Evolutionary conservation across 176 grass and related monocot genomes (phyloP).

Genomic region (Sorghum bicolor): Sorghum_bicolor_NCBIv3 NC_012871.2:18576001-18576500

Average conservation of each 20-base stretch:
- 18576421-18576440: slow-evolving; percentile 10
- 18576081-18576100: not conserved
- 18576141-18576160: not conserved
- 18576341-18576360: slow-evolving; percentile 78
- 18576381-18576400: slow-evolving; percentile 47
- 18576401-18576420: not conserved
- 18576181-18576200: not conserved
- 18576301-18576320: slow-evolving; percentile 89
- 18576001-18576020: not conserved
- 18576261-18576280: slow-evolving; percentile 97
- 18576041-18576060: not conserved
- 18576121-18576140: not conserved
- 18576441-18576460: slow-evolving; percentile 31
- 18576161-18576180: slow-evolving; percentile 7
- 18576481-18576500: slow-evolving; percentile 74
- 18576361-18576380: slow-evolving; percentile 74
- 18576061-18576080: not conserved
- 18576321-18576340: slow-evolving; percentile 81
- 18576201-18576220: not conserved
- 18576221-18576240: slow-evolving; percentile 37
- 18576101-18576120: not conserved
- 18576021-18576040: not conserved
- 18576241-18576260: slow-evolving; percentile 31
- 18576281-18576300: slow-evolving; percentile 77
- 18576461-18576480: slow-evolving; percentile 87